phyloP scores from a whole-genome alignment of 257 asterid genomes.

The Misopates orontium region DNA sequence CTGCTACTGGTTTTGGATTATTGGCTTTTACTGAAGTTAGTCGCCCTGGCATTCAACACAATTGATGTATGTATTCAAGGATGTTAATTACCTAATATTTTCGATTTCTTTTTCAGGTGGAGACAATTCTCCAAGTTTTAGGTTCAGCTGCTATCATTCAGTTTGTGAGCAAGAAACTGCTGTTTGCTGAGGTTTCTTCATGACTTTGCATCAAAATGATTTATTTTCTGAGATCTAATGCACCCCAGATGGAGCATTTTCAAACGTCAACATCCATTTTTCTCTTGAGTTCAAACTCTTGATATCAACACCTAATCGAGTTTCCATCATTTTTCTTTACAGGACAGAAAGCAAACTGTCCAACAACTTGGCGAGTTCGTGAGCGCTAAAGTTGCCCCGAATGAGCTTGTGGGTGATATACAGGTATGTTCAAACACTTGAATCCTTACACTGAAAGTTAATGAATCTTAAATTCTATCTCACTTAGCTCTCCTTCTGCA shows the following conservation, averaged over 20 bases:
- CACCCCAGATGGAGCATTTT: too few species aligned
- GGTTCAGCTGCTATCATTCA: slow-evolving; percentile 90
- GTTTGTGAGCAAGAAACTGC: slow-evolving; percentile 79
- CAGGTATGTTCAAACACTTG: slow-evolving; percentile 46
- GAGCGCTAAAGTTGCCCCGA: slow-evolving; percentile 69
- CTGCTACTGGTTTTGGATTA: slow-evolving; percentile 75
- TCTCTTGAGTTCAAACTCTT: not conserved
- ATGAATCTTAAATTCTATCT: too few species aligned
- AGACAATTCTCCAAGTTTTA: slow-evolving; percentile 76
- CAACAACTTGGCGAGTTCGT: slow-evolving; percentile 68
- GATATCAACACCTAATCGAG: not conserved
- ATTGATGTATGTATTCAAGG: not conserved
- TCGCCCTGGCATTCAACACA: not conserved
- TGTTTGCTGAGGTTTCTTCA: slow-evolving; percentile 76
- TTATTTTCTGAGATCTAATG: not conserved
- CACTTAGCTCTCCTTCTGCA: not conserved
- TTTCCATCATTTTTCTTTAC: slow-evolving; percentile 35
- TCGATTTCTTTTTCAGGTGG: slow-evolving; percentile 57
- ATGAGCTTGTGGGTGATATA: slow-evolving; percentile 83
- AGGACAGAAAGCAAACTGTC: slow-evolving; percentile 89
- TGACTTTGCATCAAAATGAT: too few species aligned
- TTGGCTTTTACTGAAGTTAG: slow-evolving; percentile 82
- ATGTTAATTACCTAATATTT: slow-evolving; percentile 14
- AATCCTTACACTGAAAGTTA: not conserved
- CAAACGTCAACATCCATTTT: not conserved